Evolutionary conservation across 768 basidiomycete genomes (phyloP), one percentile per base, ranked within the genome.

Genomic region (Gymnopilus dilepis): DNA sequence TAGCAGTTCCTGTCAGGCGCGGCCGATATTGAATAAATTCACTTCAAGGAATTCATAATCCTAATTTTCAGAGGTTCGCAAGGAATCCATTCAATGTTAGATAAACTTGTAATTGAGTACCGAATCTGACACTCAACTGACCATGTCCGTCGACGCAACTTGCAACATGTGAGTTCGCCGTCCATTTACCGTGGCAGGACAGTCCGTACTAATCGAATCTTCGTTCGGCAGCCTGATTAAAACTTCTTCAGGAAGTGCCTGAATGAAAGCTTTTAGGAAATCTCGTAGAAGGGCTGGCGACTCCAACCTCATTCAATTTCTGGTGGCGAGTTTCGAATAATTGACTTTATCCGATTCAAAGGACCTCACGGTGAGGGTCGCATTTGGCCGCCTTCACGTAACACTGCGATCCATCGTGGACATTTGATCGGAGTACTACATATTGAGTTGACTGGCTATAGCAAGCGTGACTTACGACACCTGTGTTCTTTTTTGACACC

Each of bases 391-490:
- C 31, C 31, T 33, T 54, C 52, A 60, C 52, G 52, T 55, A 55
- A 55, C 57, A 17, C 47, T 38, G 47, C 47, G 37, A 38, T 53
- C 55, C 54, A 43, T 47, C 42, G 59, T 60, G 42, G 54, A 37
- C 26, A 34, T 37, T 60, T 60, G 59, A 60, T 60, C 59, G 59
- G 59, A 60, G 28, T 22, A 33, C 28, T 53, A 38, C 47, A 31
- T 50, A 50, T 50, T 50, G 30, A 50, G 42, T 45, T 43, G 45
- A 54, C 42, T 33, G 21, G 34, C 34, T 21, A 40, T 38, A 53
- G 52, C 52, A 54, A 40, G 52, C 37, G 52, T 54, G 52, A 37
- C 13, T 54, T 54, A 60, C 52, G 52, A 60, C 52, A 60, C 31
- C 33, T 33, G 38, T 31, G 21, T 52, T 51, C 48, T 45, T 26